Base-by-base conservation (phyloP, 805 yeast species). In the Pichia manshurica region DNA sequence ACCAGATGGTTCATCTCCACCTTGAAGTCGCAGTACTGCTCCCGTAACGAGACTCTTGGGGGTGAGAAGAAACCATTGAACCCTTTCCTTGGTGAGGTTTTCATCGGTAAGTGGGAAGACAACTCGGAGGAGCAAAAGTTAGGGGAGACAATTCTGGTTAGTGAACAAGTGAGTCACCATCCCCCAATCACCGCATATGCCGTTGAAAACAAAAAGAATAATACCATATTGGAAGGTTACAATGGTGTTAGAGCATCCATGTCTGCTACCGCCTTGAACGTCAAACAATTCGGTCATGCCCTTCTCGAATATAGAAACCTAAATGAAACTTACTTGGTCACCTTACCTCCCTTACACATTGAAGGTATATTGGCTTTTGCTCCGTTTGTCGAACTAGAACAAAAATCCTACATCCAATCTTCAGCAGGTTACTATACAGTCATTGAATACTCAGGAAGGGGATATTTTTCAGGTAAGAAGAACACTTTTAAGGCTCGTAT, bases 101-200 rank as follows among this genome's bases (percentile, higher is more conserved):
- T 90, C 59, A 85, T 87, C 34, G 98, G 96, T 42, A 81, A 84
- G 59, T 89, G 97, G 96, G 69, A 67, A 3, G 87, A 81, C 54
- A 61, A 63, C 42, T 62, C 78, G 23, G 53, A 60, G 15, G 77
- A 74, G 38, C 65, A 70, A 10, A 71, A 68, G 46, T 66, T 78
- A 15, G 96, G 96, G 37, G 95, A 87, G 52, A 86, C 96, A 22
- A 67, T 80, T 12, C 71, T 91, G 43, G 61, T 88, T 46, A 79
- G 90, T 53, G 99, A 93, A 67, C 99, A 93, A 68, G 97, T 93
- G 13, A 82, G 90, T 52, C 99, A 93, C 69, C 99, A 93, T 66
- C 99, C 99, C 16, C 98, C 99, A 22, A 83, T 86, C 32, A 90
- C 98, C n/a, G 97, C 93, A 6, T 93, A 89, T 63, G 78, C 89